Evolutionary conservation across 1,284 basidiomycete genomes (phyloP).

Genomic region (Lignosus rhinocerotis): DNA sequence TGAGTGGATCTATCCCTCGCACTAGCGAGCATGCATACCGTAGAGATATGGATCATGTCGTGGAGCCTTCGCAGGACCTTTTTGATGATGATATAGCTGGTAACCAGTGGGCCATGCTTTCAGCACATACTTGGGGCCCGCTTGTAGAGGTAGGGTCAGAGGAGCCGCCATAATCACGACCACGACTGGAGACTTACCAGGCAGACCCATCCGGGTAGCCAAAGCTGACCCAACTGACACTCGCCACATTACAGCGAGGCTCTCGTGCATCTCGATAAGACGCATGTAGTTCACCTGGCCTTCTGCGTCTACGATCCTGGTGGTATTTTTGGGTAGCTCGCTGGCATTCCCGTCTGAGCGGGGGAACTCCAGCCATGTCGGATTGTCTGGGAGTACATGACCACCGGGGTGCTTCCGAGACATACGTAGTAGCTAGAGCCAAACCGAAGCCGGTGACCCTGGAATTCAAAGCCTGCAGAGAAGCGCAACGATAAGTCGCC

Average conservation of each 20-base stretch:
- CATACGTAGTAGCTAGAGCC: constrained; percentile 2
- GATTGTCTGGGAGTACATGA: constrained; percentile 46
- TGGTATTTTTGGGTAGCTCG: constrained; percentile 59
- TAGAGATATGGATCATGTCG: constrained; percentile 77
- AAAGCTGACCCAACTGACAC: constrained; percentile 53
- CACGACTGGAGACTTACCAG: constrained; percentile 41
- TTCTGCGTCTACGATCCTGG: constrained; percentile 49
- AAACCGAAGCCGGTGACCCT: neutral
- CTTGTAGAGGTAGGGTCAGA: constrained; percentile 35
- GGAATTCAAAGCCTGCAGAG: neutral
- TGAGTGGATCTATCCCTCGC: neutral
- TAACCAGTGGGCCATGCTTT: constrained; percentile 67
- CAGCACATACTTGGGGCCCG: constrained; percentile 57
- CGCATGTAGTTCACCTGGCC: constrained; percentile 73
- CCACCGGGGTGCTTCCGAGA: constrained; percentile 14
- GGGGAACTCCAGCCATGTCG: constrained; percentile 57
- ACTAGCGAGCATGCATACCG: constrained; percentile 45
- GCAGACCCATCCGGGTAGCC: constrained; percentile 50
- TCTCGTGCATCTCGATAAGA: constrained; percentile 48
- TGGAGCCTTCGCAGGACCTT: constrained; percentile 52
- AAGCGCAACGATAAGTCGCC: neutral
- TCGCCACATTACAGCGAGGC: constrained; percentile 61
- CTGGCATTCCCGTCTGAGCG: constrained; percentile 57
- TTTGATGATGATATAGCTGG: constrained; percentile 73
- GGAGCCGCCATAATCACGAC: neutral